Conservation (phyloP, 2,329 filamentous ascomycete genomes). For the Chaetomiaceae sp. region DNA sequence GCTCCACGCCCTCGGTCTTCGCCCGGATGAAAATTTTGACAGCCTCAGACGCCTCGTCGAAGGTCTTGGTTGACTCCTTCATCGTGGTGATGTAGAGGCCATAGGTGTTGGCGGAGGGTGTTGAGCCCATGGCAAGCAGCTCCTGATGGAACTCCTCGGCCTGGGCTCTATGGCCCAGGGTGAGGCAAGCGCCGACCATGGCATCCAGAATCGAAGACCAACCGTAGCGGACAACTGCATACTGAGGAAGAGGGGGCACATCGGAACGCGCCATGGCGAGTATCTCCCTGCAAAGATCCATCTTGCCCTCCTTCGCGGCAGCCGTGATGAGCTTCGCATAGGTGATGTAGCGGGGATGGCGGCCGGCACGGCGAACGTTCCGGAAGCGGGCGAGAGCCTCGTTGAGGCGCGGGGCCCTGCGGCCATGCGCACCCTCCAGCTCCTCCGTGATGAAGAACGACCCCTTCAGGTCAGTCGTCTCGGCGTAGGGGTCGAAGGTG, state of each 20-base stretch:
- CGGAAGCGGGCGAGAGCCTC: constrained; percentile 79
- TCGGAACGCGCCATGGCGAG: constrained; percentile 84
- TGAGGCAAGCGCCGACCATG: constrained; percentile 90
- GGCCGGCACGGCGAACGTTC: constrained; percentile 87
- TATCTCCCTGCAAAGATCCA: constrained; percentile 78
- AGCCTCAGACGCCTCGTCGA: constrained; percentile 93
- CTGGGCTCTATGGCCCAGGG: constrained; percentile 69
- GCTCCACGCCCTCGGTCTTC: constrained; percentile 88
- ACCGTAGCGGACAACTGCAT: constrained; percentile 82
- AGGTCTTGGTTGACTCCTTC: constrained; percentile 95
- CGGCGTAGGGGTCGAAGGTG: constrained; percentile 82
- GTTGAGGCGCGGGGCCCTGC: constrained; percentile 65
- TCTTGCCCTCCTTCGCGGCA: constrained; percentile 77
- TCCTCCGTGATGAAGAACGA: constrained; percentile 87
- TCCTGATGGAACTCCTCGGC: constrained; percentile 89
- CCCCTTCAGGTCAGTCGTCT: constrained; percentile 87
- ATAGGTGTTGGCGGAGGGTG: constrained; percentile 94
- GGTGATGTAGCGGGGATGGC: constrained; percentile 91
- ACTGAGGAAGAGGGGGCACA: constrained; percentile 77
- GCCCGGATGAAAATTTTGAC: constrained; percentile 96
- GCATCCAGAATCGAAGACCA: constrained; percentile 96
- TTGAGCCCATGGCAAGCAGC: constrained; percentile 79
- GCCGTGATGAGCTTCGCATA: constrained; percentile 93
- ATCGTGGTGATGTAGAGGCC: constrained; percentile 98
- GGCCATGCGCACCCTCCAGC: constrained; percentile 72